Base-by-base conservation (phyloP, 2,329 filamentous ascomycete species). In the Nigrospora sphaerica region DNA sequence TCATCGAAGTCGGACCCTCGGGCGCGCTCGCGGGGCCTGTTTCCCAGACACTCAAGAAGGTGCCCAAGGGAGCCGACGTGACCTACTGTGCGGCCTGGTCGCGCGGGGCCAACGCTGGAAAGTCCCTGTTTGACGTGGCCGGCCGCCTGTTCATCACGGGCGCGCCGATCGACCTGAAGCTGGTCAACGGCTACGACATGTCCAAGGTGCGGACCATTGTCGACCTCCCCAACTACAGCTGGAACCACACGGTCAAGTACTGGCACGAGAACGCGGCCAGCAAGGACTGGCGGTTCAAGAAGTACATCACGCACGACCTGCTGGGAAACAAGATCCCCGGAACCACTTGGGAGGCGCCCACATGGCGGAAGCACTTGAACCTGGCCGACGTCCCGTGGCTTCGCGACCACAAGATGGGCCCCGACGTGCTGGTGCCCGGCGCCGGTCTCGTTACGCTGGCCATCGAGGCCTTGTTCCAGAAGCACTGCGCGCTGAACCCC, bases 371-470 rank as follows among this genome's bases (percentile, higher is more conserved):
- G 3, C 10, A 2, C 1, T 33, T 59, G 4, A 45, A 39, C 4
- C 6, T 59, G 2, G 35, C 12, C 10, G 39, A 56, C 12, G 32
- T 57, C 0, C 62, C 75, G n/a, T 74, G 73, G 49, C 62, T 73
- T 2, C 55, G 62, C 12, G 70, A 74, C 50, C 73, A 75, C 57
- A 51, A 54, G 18, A 66, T 74, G 58, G 69, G 72, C n/a, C 62
- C 59, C 42, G 58, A 72, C 18, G 62, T 66, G 32, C 55, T 74
- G 43, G 63, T 70, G 31, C 66, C 72, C 31, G 70, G 59, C 2
- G 57, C 64, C 4, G 71, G 64, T 2, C 59, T 56, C n/a, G 53
- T 64, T 0, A 56, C 65, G 1, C 62, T 71, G 54, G 61, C 54
- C 0, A 3, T 61, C 0, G 62, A 63, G 42, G 62, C 59, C 6